Base-by-base conservation (phyloP, 495 filamentous ascomycete genomes). In the Aspergillus carlsbadensis region DNA sequence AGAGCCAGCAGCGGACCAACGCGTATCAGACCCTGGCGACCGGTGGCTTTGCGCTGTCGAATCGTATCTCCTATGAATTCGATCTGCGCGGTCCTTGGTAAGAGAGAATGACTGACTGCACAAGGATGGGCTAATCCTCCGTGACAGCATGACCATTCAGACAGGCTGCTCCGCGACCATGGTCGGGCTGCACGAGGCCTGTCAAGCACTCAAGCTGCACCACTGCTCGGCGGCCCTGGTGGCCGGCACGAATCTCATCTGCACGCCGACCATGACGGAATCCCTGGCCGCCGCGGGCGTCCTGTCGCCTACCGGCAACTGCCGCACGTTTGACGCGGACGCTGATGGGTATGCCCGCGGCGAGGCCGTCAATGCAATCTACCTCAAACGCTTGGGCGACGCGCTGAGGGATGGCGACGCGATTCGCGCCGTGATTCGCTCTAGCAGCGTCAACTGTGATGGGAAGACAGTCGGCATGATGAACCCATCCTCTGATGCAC, bases 261-360 rank as follows among this genome's bases (percentile, higher is more conserved):
- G 68, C 13, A 58, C 33, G 33, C 69, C 66, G 0, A 70, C 68
- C 0, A 40, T 55, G 13, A 40, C 65, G 20, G 48, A 57, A 11
- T 54, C 40, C 24, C 52, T 52, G 2, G 4, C 42, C 14, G 50
- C 31, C 22, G 33, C 21, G 0, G 26, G 45, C 1, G 29, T 56
- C 2, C 60, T 62, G 10, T 59, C 60, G 0, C 46, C 67, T 0
- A 58, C 39, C 13, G 53, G 56, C 2, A 53, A 60, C 21, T 70
- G 66, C 3, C 57, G 63, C 6, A 68, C 62, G 6, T 75, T 68
- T 41, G 61, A 68, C 17, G 65, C 61, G 10, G 57, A 64, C 10
- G 64, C 69, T 2, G 66, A 74, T 49, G 77, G 77, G 0, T 80
- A 77, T 48, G 60, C 44, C 7, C 66, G 67, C 6, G 77, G 61